Conservation (phyloP, 1,139 yeast species). For the Barnettozyma hawaiiensis region DNA sequence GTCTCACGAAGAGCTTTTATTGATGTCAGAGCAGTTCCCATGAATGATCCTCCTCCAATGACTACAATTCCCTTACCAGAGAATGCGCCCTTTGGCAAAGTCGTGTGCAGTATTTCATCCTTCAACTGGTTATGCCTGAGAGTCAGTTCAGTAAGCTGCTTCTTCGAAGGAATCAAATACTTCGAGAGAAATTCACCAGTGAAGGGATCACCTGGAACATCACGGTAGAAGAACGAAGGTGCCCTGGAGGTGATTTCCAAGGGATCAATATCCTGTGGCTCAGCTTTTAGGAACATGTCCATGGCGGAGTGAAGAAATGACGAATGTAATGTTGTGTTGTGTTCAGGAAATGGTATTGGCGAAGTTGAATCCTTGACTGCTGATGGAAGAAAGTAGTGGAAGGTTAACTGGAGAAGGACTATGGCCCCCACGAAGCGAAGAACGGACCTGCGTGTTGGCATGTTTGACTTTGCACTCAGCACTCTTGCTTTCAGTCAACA, state of each 20-base stretch:
- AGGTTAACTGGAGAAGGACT: conserved; percentile 12
- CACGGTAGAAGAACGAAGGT: conserved; percentile 24
- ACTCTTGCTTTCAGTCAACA: background rate
- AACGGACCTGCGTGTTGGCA: conserved; percentile 8
- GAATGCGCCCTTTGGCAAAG: conserved; percentile 35
- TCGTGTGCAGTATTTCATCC: conserved; percentile 14
- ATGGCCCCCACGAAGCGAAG: conserved; percentile 11
- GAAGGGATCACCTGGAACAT: conserved; percentile 25
- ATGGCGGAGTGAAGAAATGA: conserved; percentile 18
- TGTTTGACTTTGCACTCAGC: background rate
- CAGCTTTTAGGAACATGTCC: conserved; percentile 18
- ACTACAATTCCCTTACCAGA: conserved; percentile 54
- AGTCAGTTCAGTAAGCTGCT: conserved; percentile 22
- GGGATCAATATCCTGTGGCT: conserved; percentile 19
- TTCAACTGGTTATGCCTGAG: conserved; percentile 20
- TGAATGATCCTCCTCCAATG: conserved; percentile 57
- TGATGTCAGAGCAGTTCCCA: conserved; percentile 51
- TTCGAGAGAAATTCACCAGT: conserved; percentile 21
- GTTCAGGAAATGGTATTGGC: conserved; percentile 2
- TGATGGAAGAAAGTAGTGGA: conserved; percentile 8
- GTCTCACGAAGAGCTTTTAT: conserved; percentile 47
- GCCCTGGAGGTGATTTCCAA: conserved; percentile 16
- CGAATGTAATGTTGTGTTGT: conserved; percentile 2
- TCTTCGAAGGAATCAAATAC: conserved; percentile 20
- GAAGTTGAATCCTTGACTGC: background rate